Evolutionary conservation across 2,329 filamentous ascomycete genomes (phyloP), one percentile per base, ranked within the genome.

Genomic region (Fusarium marasasianum): DNA sequence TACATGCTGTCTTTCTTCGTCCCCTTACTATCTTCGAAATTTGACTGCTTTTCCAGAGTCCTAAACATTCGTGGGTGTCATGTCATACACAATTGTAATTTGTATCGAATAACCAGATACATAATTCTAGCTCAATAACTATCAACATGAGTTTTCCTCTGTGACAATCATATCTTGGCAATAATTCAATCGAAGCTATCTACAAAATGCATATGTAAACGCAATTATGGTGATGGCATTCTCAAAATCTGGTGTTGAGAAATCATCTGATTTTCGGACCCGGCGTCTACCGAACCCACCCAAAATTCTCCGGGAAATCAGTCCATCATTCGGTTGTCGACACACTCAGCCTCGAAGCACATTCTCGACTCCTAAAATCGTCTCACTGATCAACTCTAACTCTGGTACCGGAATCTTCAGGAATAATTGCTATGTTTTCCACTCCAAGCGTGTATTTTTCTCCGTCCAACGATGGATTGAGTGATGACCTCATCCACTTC

Each of bases 211-310:
- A 26, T 48, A 48, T 48, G 57, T 29, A 24, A 58, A 62, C 41
- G 56, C 66, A 33, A 60, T 50, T 18, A 33, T 43, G n/a, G 31
- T 9, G 45, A 57, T 45, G 40, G 45, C 8, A 51, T 41, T 26
- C 22, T 35, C 37, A 58, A 12, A n/a, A 41, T 43, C 26, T 50
- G 31, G 24, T 26, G 18, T 37, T 40, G 31, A 44, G 24, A 47
- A 59, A 74, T 65, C 60, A 66, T 63, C 64, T 66, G 69, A 72
- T 72, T 15, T 40, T 69, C 48, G 54, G 68, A 43, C 57, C 68
- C 72, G 72, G 72, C 72, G 68, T 35, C 54, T 24, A 66, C 72
- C 72, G 72, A 73, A 54, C 41, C 70, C 64, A 45, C 47, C 63
- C 31, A 69, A 65, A 56, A 43, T 48, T 24, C 53, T 14, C 68